Conservation (phyloP, 208 protist genomes). For the Endotrypanum monterogeii region DNA sequence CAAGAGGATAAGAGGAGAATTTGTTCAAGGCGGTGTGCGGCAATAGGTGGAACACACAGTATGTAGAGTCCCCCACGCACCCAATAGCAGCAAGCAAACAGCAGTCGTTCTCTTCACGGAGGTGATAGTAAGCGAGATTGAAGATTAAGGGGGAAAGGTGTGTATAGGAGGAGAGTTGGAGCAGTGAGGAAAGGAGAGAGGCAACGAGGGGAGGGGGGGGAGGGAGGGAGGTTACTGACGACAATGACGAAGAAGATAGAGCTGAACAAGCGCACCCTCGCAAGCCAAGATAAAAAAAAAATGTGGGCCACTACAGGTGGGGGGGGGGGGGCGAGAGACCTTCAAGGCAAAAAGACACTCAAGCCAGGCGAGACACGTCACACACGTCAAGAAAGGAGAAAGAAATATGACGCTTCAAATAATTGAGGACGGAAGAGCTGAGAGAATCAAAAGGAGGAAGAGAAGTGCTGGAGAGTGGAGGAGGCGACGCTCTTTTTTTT, state of each 20-base stretch:
- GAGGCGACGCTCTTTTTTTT: neutral
- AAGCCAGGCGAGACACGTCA: neutral
- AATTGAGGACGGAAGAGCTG: neutral
- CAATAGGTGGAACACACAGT: neutral
- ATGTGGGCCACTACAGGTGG: slow-evolving; percentile 1
- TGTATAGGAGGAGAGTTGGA: neutral
- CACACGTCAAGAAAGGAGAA: neutral
- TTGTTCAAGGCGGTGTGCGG: neutral
- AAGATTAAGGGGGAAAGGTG: neutral
- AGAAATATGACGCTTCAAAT: neutral
- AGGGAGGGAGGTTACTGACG: too few species aligned
- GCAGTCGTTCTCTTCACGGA: neutral
- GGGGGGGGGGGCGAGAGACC: neutral
- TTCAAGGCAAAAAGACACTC: neutral
- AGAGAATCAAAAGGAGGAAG: neutral
- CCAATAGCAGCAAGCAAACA: neutral
- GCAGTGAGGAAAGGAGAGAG: neutral
- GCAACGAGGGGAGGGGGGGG: too few species aligned
- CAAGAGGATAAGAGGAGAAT: neutral
- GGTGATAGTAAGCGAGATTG: neutral
- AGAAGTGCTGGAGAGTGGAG: neutral
- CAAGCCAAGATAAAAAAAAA: too few species aligned
- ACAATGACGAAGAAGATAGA: too few species aligned
- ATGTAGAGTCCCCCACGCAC: neutral
- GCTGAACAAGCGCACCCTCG: too few species aligned